Evolutionary conservation across 805 yeast species (phyloP).

Genomic region (Candida multigemmis): DNA sequence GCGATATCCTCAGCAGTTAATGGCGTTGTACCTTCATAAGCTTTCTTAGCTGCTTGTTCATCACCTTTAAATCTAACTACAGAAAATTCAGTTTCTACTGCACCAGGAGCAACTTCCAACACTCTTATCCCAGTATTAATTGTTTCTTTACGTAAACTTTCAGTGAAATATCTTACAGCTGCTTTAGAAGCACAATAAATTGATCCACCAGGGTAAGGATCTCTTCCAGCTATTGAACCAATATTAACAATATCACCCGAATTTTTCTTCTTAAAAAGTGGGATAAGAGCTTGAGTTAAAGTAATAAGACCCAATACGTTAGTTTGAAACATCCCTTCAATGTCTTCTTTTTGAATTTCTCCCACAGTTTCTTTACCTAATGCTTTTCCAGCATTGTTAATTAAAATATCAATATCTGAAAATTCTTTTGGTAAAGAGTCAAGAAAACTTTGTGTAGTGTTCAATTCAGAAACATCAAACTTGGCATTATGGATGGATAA

Average conservation of each 20-base stretch:
- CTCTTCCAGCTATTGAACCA: constrained; percentile 31
- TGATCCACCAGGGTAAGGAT: constrained; percentile 28
- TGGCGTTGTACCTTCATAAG: constrained; percentile 26
- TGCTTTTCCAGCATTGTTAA: constrained; percentile 33
- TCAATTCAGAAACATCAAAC: constrained; percentile 21
- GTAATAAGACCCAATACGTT: constrained; percentile 27
- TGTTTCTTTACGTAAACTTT: constrained; percentile 26
- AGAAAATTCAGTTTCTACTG: constrained; percentile 30
- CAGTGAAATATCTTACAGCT: constrained; percentile 24
- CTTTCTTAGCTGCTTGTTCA: constrained; percentile 17
- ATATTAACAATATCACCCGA: constrained; percentile 28
- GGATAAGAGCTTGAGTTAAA: constrained; percentile 29
- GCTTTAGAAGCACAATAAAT: constrained; percentile 32
- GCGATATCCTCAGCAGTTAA: constrained; percentile 28
- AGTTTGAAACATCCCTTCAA: constrained; percentile 27
- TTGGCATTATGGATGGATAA: constrained; percentile 19
- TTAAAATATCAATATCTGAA: constrained; percentile 25
- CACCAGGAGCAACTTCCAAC: constrained; percentile 32
- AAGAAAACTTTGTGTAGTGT: constrained; percentile 19
- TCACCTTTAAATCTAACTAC: constrained; percentile 27
- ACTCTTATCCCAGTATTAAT: constrained; percentile 26
- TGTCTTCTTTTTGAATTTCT: constrained; percentile 17
- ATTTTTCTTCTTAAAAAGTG: constrained; percentile 24
- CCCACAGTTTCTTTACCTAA: constrained; percentile 25
- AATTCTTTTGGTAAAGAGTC: constrained; percentile 21